Conservation (phyloP, 2,329 filamentous ascomycete genomes). For the Atkinsonella hypoxylon region DNA sequence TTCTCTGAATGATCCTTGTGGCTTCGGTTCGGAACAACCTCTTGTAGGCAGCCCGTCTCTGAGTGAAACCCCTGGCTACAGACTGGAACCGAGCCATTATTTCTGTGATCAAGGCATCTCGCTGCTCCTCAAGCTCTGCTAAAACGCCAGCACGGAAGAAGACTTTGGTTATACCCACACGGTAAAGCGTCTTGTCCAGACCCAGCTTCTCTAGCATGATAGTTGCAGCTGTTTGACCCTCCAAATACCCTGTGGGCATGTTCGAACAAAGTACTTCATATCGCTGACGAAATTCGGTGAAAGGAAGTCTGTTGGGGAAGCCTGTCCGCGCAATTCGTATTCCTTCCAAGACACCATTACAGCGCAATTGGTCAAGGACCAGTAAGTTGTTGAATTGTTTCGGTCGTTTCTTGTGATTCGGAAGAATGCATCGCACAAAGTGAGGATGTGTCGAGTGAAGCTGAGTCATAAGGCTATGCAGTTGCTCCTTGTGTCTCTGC, state of each 20-base stretch:
- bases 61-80: conserved; percentile 77
- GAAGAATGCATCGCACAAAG: conserved; percentile 94
- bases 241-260: conserved; percentile 82
- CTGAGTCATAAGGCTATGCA: conserved; percentile 92
- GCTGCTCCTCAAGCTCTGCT: conserved; percentile 90
- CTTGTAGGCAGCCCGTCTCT: conserved; percentile 82
- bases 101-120: conserved; percentile 82
- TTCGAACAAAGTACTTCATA: conserved; percentile 88
- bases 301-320: conserved; percentile 86
- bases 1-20: conserved; percentile 85
- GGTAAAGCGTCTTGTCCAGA: conserved; percentile 75
- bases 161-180: conserved; percentile 91
- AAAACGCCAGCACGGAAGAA: conserved; percentile 96
- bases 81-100: conserved; percentile 94
- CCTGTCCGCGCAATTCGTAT: conserved; percentile 95
- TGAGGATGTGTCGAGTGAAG: conserved; percentile 94
- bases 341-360: conserved; percentile 97
- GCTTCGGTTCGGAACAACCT: conserved; percentile 89
- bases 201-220: conserved; percentile 84
- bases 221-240: conserved; percentile 73
- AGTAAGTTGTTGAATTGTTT: conserved; percentile 86
- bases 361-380: conserved; percentile 94
- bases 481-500: conserved; percentile 92
- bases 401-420: conserved; percentile 93
- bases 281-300: conserved; percentile 86